phyloP scores from a whole-genome alignment of 805 yeast genomes.

The Monosporozyma siamensis region DNA sequence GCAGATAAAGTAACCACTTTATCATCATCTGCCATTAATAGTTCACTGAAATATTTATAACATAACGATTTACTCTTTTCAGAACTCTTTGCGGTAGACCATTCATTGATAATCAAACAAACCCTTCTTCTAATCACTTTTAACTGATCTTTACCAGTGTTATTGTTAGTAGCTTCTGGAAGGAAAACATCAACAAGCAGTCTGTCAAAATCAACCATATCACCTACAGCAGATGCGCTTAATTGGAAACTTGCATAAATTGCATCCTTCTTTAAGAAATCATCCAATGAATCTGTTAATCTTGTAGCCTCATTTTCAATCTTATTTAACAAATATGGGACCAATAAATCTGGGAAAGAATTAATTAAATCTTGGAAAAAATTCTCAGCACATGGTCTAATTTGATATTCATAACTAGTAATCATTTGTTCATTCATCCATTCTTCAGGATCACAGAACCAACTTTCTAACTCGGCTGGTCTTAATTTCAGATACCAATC shows the following conservation, averaged over 20 bases:
- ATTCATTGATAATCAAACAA: constrained; percentile 66
- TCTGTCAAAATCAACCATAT: constrained; percentile 58
- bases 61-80: constrained; percentile 46
- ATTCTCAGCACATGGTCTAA: constrained; percentile 80
- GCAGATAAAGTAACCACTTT: constrained; percentile 74
- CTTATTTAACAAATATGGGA: constrained; percentile 48
- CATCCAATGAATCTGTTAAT: constrained; percentile 31
- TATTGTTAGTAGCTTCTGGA: constrained; percentile 43
- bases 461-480: constrained; percentile 68
- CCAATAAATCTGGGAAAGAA: constrained; percentile 48
- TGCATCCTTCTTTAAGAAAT: constrained; percentile 65
- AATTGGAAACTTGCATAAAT: constrained; percentile 76
- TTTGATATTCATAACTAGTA: constrained; percentile 71
- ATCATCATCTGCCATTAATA: constrained; percentile 53
- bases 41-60: constrained; percentile 45
- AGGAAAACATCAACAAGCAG: constrained; percentile 50
- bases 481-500: constrained; percentile 64
- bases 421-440: constrained; percentile 79
- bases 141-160: constrained; percentile 39
- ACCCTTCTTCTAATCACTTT: constrained; percentile 68
- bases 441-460: constrained; percentile 86
- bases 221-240: constrained; percentile 56
- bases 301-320: constrained; percentile 36
- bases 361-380: constrained; percentile 67
- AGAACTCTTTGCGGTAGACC: constrained; percentile 64